A percentile compares a stretch with the other conserved stretches of the same genome.
Evolutionary conservation across 2,329 filamentous ascomycete species (phyloP).

Genomic region (Stagonosporopsis cucurbitacearum): DNA sequence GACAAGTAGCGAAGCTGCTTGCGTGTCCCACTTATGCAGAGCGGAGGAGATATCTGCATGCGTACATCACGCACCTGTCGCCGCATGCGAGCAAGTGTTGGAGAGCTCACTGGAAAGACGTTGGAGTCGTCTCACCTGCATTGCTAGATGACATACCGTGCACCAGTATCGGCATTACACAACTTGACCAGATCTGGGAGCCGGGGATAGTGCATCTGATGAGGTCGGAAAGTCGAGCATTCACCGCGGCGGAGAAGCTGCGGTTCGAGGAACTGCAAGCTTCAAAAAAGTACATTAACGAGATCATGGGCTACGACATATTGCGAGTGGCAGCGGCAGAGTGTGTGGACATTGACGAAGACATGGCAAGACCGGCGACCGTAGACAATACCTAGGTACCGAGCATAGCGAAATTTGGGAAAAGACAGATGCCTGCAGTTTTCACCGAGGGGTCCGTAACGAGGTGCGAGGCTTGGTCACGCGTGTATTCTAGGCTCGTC

Average conservation of each 20-base stretch:
- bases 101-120: conserved; percentile 44
- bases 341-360: conserved; percentile 24
- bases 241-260: conserved; percentile 39
- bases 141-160: conserved; percentile 46
- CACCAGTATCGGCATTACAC: conserved; percentile 45
- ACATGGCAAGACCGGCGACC: conserved; percentile 15
- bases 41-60: conserved; percentile 39
- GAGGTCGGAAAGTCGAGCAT: conserved; percentile 36
- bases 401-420: neutral
- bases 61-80: conserved; percentile 45
- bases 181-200: conserved; percentile 47
- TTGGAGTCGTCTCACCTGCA: conserved; percentile 44
- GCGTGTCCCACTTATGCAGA: conserved; percentile 42
- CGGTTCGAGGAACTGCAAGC: conserved; percentile 36
- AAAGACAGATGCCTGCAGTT: neutral
- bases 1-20: conserved; percentile 44
- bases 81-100: conserved; percentile 45
- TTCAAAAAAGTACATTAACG: conserved; percentile 44
- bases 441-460: neutral
- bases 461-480: conserved; percentile 8
- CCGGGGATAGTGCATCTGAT: conserved; percentile 43
- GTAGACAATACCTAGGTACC: neutral
- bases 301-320: conserved; percentile 48
- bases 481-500: conserved; percentile 16
- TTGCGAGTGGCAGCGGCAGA: conserved; percentile 32